Conservation (phyloP, 768 basidiomycete species). For the Boletus vinaceobasis region DNA sequence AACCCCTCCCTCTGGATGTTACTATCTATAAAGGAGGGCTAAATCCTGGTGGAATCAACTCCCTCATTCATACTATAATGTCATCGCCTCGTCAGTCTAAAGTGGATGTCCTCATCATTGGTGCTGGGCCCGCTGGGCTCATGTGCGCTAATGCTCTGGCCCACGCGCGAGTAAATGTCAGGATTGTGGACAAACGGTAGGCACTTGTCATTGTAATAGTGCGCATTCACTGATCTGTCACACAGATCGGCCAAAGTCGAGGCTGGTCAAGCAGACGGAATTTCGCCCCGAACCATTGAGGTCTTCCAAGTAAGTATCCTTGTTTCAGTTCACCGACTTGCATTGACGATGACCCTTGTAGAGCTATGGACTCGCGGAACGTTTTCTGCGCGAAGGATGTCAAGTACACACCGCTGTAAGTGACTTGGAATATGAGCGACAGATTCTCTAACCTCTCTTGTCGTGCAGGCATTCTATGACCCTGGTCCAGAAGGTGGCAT, state of each 20-base stretch:
- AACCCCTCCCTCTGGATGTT: not conserved
- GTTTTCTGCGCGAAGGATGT: slow-evolving; percentile 55
- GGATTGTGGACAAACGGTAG: slow-evolving; percentile 41
- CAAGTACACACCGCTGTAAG: slow-evolving; percentile 67
- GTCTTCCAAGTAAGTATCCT: slow-evolving; percentile 40
- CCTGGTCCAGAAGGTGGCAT: slow-evolving; percentile 60
- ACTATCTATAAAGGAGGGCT: slow-evolving; percentile 2
- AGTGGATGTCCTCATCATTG: slow-evolving; percentile 42
- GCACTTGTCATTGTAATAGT: not conserved
- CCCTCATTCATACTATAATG: slow-evolving; percentile 9
- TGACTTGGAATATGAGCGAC: not conserved
- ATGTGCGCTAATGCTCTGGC: slow-evolving; percentile 43
- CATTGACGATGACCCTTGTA: slow-evolving; percentile 20
- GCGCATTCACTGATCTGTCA: not conserved
- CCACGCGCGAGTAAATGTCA: slow-evolving; percentile 34
- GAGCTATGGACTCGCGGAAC: slow-evolving; percentile 74
- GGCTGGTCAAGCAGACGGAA: slow-evolving; percentile 29
- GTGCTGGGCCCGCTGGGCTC: slow-evolving; percentile 42
- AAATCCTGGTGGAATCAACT: not conserved
- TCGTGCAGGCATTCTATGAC: slow-evolving; percentile 67
- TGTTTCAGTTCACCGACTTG: not conserved
- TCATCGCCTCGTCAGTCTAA: slow-evolving; percentile 19
- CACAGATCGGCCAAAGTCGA: slow-evolving; percentile 16
- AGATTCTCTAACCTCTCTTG: not conserved
- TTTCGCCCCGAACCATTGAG: slow-evolving; percentile 34